These are phyloP conservation scores for Blepharisma undulans DNA, from an alignment of 169 alveolate genomes.

Conservation along the genomic window DNA sequence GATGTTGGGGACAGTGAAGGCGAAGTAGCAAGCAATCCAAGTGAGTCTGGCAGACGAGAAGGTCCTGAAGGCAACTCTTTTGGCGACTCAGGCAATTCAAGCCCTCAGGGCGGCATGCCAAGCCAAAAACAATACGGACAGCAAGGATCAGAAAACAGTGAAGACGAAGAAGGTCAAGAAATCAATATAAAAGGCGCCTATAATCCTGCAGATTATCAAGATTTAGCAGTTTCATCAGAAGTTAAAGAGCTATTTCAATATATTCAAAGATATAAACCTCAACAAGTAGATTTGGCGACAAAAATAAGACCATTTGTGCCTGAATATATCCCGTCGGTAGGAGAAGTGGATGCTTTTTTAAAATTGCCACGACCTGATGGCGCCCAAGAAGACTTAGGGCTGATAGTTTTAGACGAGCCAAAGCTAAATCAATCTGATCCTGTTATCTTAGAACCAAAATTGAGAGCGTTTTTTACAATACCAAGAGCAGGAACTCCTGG, in stretches of 20 bases:
- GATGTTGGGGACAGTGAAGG: not conserved
- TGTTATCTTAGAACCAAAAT: conserved; percentile 69
- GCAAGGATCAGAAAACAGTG: not conserved
- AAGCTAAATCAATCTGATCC: conserved; percentile 74
- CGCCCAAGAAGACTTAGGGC: conserved; percentile 78
- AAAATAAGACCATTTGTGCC: conserved; percentile 83
- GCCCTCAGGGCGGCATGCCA: not conserved
- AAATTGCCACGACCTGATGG: conserved; percentile 84
- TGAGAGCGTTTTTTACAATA: conserved; percentile 57
- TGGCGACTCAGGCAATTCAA: not conserved
- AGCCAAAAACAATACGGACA: not conserved
- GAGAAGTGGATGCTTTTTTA: conserved; percentile 87
- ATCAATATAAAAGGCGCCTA: conserved; percentile 55
- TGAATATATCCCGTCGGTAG: conserved; percentile 85
- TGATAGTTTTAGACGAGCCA: conserved; percentile 84
- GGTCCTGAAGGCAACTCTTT: not conserved
- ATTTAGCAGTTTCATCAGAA: conserved; percentile 66
- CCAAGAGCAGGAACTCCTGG: conserved; percentile 47
- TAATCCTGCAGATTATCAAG: conserved; percentile 78
- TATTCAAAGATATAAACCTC: conserved; percentile 75
- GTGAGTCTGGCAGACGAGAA: not conserved
- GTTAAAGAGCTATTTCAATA: conserved; percentile 76
- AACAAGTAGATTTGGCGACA: conserved; percentile 74
- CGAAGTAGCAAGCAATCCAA: not conserved
- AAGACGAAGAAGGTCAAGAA: not conserved